Evolutionary conservation across 306 rosid species (phyloP).

Genomic region (Trifolium repens): DNA sequence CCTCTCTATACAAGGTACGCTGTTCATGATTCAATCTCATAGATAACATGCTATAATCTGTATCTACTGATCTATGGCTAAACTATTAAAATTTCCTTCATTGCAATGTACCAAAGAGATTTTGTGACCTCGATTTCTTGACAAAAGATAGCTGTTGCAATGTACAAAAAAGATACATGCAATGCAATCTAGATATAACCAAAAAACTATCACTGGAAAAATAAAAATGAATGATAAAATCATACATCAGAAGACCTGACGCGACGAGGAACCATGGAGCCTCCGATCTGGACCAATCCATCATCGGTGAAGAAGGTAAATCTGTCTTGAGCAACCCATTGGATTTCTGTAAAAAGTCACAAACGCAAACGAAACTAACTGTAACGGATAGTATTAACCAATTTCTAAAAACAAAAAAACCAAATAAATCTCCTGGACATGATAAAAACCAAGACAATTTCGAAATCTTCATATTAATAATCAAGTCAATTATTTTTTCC

Average conservation of each 20-base stretch:
- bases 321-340: slow-evolving; percentile 82
- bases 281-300: slow-evolving; percentile 93
- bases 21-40: too few species aligned
- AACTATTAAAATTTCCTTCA: too few species aligned
- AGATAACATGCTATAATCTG: too few species aligned
- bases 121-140: not conserved
- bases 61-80: too few species aligned
- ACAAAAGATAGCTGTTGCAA: slow-evolving; percentile 15
- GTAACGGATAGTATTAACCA: not conserved
- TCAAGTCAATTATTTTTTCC: not conserved
- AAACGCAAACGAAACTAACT: slow-evolving; percentile 28
- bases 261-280: slow-evolving; percentile 78
- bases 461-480: not conserved
- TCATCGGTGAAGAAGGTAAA: slow-evolving; percentile 90
- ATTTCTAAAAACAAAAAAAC: not conserved
- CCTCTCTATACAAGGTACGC: too few species aligned
- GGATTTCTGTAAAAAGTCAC: slow-evolving; percentile 72
- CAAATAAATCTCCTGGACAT: not conserved
- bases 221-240: not conserved
- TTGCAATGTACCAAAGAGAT: too few species aligned
- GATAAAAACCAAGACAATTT: not conserved
- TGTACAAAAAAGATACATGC: slow-evolving; percentile 1
- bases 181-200: not conserved
- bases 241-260: slow-evolving; percentile 65
- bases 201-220: slow-evolving; percentile 1